These are phyloP conservation scores for Pyrenophora graminea DNA, from an alignment of 2,329 filamentous ascomycete genomes.

Conservation along the genomic window DNA sequence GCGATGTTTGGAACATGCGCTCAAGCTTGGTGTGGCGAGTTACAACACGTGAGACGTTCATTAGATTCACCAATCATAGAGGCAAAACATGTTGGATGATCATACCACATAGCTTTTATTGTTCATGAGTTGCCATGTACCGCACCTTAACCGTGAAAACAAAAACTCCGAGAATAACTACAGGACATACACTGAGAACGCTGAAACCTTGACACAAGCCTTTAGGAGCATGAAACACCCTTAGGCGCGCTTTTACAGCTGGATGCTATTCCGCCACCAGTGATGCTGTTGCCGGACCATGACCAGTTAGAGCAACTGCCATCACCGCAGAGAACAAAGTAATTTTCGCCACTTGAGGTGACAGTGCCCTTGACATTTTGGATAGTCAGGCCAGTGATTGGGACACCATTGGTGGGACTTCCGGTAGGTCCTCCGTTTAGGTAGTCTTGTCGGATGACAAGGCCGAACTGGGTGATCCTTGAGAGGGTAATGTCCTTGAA, in stretches of 20 bases:
- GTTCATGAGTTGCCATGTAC: too few relatives aligned
- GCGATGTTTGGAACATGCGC: too few relatives aligned
- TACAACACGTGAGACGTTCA: too few relatives aligned
- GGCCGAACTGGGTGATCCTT: conserved; percentile 55
- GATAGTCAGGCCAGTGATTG: conserved; percentile 52
- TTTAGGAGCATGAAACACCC: conserved; percentile 42
- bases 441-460: conserved; percentile 59
- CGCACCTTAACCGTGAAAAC: too few relatives aligned
- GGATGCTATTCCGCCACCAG: conserved; percentile 45
- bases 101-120: too few relatives aligned
- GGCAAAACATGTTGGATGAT: too few relatives aligned
- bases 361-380: conserved; percentile 49
- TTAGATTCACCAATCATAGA: too few relatives aligned
- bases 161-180: too few relatives aligned
- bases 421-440: conserved; percentile 52
- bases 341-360: conserved; percentile 39
- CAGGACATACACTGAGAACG: too few relatives aligned
- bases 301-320: conserved; percentile 60
- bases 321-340: conserved; percentile 62
- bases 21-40: too few relatives aligned
- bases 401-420: conserved; percentile 53
- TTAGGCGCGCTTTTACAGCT: conserved; percentile 43
- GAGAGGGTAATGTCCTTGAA: conserved; percentile 54
- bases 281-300: conserved; percentile 53
- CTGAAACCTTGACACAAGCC: too few relatives aligned